Percentiles rank a stretch among this genome's conserved stretches.
Conservation (phyloP, 768 basidiomycete genomes). For the Tremella mesenterica region DNA sequence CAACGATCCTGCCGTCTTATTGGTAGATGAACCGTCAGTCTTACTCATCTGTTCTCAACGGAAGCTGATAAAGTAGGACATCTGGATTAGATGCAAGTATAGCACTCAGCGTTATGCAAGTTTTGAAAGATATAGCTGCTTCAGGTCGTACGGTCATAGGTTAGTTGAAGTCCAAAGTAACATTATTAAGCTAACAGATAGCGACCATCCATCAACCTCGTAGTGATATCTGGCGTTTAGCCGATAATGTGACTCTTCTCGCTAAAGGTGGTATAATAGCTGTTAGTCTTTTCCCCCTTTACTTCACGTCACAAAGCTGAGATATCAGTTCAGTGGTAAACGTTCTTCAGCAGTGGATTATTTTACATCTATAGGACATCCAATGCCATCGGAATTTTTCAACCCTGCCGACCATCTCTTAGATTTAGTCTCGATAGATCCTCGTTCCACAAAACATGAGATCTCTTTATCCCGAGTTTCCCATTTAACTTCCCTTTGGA, state of each 20-base stretch:
- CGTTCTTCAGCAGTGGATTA: constrained; percentile 39
- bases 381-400: constrained; percentile 44
- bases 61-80: constrained; percentile 18
- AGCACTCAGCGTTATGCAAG: constrained; percentile 49
- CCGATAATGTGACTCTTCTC: constrained; percentile 44
- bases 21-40: constrained; percentile 44
- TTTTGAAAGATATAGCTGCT: constrained; percentile 46
- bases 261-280: constrained; percentile 42
- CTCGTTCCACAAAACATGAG: constrained; percentile 20
- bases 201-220: constrained; percentile 47
- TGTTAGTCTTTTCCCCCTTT: constrained; percentile 15
- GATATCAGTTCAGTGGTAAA: constrained; percentile 29
- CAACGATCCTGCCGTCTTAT: constrained; percentile 46
- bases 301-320: neutral
- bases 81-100: constrained; percentile 50
- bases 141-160: constrained; percentile 48
- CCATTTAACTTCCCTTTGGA: constrained; percentile 18
- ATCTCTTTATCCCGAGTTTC: constrained; percentile 19
- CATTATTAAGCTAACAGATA: constrained; percentile 1
- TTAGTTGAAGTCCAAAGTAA: constrained; percentile 3
- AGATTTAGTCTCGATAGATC: constrained; percentile 49
- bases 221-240: constrained; percentile 43
- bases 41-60: neutral
- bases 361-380: constrained; percentile 43
- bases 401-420: constrained; percentile 59